Evolutionary conservation across 148 eudicot genomes (phyloP).

Genomic region (Spergularia marina): DNA sequence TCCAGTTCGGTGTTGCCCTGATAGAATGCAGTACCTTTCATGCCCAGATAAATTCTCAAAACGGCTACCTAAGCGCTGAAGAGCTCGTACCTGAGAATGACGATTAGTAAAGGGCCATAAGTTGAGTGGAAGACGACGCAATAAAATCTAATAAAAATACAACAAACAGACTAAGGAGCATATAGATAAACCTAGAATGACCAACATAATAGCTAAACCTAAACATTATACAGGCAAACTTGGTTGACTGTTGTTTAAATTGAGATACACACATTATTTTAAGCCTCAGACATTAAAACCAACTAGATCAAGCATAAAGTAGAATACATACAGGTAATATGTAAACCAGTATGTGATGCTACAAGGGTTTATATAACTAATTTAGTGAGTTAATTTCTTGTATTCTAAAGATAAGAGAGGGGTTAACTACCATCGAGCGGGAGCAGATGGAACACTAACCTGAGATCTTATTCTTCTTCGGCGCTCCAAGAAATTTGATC

Average conservation of each 20-base stretch:
- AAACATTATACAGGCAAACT: too few species aligned
- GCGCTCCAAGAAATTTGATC: conserved; percentile 88
- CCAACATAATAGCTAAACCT: background rate
- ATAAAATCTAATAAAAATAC: background rate
- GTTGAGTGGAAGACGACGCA: background rate
- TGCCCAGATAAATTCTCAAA: conserved; percentile 83
- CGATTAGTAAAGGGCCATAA: background rate
- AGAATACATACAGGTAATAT: background rate
- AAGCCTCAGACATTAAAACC: background rate
- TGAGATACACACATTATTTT: background rate
- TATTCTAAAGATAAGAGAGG: background rate
- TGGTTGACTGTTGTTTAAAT: background rate
- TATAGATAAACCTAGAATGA: background rate
- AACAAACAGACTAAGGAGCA: background rate
- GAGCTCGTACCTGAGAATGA: conserved; percentile 77
- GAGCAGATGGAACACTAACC: conserved; percentile 44
- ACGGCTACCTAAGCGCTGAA: conserved; percentile 88
- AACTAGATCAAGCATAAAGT: background rate
- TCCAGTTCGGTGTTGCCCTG: conserved; percentile 90
- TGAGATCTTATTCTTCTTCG: conserved; percentile 97
- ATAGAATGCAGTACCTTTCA: conserved; percentile 83
- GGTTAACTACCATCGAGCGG: background rate
- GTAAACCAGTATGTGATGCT: background rate
- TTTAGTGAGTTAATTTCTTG: background rate
- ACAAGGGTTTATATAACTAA: background rate